These are phyloP conservation scores for Dalbergia cultrata DNA, from an alignment of 306 rosid species.

Conservation along the genomic window DNA sequence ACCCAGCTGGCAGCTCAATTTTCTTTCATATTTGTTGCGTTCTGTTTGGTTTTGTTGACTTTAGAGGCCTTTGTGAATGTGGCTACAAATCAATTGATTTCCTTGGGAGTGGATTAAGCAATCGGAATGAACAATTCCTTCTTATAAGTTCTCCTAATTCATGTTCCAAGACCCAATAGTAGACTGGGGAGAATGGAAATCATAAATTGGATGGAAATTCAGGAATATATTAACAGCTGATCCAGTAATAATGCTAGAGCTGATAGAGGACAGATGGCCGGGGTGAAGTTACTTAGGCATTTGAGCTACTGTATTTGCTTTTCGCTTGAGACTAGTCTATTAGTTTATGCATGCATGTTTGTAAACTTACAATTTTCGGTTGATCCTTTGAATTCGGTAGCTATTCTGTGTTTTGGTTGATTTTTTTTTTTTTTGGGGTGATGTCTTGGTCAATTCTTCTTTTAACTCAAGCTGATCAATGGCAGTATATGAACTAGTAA, in stretches of 20 bases:
- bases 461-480: slow-evolving; percentile 12
- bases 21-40: not conserved
- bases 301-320: not conserved
- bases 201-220: not conserved
- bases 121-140: not conserved
- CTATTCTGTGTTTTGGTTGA: not conserved
- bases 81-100: slow-evolving; percentile 26
- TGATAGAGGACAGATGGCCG: not conserved
- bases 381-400: not conserved
- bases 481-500: slow-evolving; percentile 11
- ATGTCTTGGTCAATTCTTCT: slow-evolving; percentile 18
- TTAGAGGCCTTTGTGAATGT: slow-evolving; percentile 8
- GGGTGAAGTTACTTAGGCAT: not conserved
- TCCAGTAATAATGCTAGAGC: not conserved
- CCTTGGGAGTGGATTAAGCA: slow-evolving; percentile 2
- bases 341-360: not conserved
- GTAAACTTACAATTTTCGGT: slow-evolving; percentile 29
- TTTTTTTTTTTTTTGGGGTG: not conserved
- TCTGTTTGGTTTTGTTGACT: slow-evolving; percentile 20
- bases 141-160: not conserved
- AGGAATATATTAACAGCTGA: not conserved
- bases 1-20: not conserved
- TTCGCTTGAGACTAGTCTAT: slow-evolving; percentile 20
- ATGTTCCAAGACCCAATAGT: not conserved
- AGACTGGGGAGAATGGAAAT: slow-evolving; percentile 7